Base-by-base conservation (phyloP, 2,329 filamentous ascomycete genomes). In the Ophiosphaerella narmari region DNA sequence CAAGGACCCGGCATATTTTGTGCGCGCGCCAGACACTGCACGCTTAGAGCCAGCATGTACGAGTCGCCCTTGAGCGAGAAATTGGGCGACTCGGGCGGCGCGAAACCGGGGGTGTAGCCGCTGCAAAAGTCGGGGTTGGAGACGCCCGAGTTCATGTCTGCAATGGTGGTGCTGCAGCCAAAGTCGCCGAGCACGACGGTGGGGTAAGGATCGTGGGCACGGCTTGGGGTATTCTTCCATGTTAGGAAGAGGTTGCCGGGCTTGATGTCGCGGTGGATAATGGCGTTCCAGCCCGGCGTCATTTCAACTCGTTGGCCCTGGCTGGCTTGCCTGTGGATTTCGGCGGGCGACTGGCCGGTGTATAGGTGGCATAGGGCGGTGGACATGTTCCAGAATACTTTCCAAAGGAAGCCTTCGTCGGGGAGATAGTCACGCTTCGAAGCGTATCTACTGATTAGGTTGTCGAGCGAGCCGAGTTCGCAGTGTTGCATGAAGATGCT, bases 221-320 rank as follows among this genome's bases (percentile, higher is more conserved):
- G 26, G 4, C 16, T 12, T 7, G 14, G 2, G 11, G 14, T 5
- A 14, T 37, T 18, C 5, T 29, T 8, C 14, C 40, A 48, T 5
- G 53, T 60, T 13, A 63, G 14, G 14, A 62, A 55, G 0, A 63
- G 37, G 29, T 62, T 63, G 0, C 16, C 46, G 0, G 59, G 60
- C 36, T 62, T 63, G 38, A 63, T 43, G 29, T 63, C 60, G 13
- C 59, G 39, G 43, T 62, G 60, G 1, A 52, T 4, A 11, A 63
- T 48, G 1, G 31, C 6, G 7, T 44, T 44, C 58, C 60, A 63
- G 13, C 35, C 35, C 2, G 5, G 7, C 1, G 5, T 3, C 21
- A 9, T 23, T 3, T 7, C n/a, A 3, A 33, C 33, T n/a, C 5
- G 9, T n/a, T 36, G 9, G 1, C 45, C 39, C 7, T 18, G 29